Base-by-base conservation (phyloP, 768 basidiomycete genomes). In the Leucocoprinus birnbaumii region DNA sequence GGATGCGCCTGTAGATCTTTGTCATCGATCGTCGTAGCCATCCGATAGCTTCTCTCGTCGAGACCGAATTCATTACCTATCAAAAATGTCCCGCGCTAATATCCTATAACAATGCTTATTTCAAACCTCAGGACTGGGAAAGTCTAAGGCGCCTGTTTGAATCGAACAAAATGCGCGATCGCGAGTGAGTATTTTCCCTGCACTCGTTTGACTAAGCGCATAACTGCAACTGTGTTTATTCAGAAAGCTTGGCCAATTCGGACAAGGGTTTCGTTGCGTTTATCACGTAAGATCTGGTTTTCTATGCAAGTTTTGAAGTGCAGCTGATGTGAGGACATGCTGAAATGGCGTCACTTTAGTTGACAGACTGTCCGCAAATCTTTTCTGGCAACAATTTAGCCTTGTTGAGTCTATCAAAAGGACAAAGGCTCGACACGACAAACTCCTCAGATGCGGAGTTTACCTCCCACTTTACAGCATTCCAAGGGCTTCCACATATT, bases 191-290 rank as follows among this genome's bases (percentile, higher is more conserved):
- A 18, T 45, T 26, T 24, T 53, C n/a, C 13, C 46, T 14, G 24
- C 8, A 22, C 18, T 37, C n/a, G 1, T 14, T 14, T 19, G 27
- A 37, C 24, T 9, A 0, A 2, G 31, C 21, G 21, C 18, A 44
- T 2, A 21, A 56, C 26, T 48, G 22, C 10, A 7, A 13, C 16
- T n/a, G n/a, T 44, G 21, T 10, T 48, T 18, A 34, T 54, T n/a
- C 59, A 80, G 78, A 0, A 77, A 76, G 63, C 76, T 77, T 16
- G 80, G 79, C 16, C 80, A 79, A 59, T 80, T 73, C 55, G 79
- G 78, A 0, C 69, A 79, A 26, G 80, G 80, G 1, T 79, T 80
- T 59, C 65, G 79, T 8, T 73, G 74, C 0, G 70, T 72, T 10
- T 81, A 78, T 58, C 78, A 81, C 59, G 78, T 80, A 61, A 27